Percentiles rank a stretch among this genome's conserved stretches.
Conservation (phyloP, 2,329 filamentous ascomycete species). For the Penicillium sclerotiorum region DNA sequence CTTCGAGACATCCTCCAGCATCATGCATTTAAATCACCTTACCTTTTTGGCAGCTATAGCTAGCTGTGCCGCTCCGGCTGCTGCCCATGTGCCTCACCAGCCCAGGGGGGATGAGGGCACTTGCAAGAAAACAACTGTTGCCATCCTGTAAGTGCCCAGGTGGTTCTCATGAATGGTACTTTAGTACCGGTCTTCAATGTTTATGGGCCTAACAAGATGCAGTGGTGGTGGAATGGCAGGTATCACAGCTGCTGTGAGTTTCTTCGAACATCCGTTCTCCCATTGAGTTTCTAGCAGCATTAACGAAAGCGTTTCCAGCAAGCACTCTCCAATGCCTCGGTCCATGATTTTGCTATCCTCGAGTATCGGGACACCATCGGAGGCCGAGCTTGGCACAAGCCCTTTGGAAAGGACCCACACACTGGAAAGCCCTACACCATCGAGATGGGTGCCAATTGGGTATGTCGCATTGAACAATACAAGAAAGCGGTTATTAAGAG, state of each 20-base stretch:
- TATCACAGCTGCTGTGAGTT: conserved; percentile 22
- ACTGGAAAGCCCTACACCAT: conserved; percentile 58
- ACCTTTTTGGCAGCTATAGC: conserved; percentile 19
- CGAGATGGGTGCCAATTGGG: conserved; percentile 71
- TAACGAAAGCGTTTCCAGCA: conserved; percentile 11
- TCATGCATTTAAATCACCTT: conserved; percentile 20
- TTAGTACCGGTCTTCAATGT: background rate
- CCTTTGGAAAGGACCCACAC: conserved; percentile 56
- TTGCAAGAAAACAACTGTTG: conserved; percentile 26
- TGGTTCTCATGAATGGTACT: background rate
- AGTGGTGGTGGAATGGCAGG: conserved; percentile 26
- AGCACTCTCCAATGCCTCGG: conserved; percentile 24
- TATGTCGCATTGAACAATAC: too few relatives aligned
- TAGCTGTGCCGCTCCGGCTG: conserved; percentile 13
- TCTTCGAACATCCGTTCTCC: too few relatives aligned
- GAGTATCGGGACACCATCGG: conserved; percentile 65
- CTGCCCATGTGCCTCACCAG: conserved; percentile 15
- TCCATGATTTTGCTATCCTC: conserved; percentile 24
- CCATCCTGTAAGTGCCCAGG: conserved; percentile 18
- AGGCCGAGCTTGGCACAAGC: conserved; percentile 60
- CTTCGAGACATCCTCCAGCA: background rate
- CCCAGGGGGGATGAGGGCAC: conserved; percentile 14
- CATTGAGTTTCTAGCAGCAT: too few relatives aligned
- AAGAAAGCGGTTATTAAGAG: too few relatives aligned
- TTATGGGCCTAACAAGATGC: conserved; percentile 4